Conservation (phyloP, 768 basidiomycete species). For the Suillus luteus region DNA sequence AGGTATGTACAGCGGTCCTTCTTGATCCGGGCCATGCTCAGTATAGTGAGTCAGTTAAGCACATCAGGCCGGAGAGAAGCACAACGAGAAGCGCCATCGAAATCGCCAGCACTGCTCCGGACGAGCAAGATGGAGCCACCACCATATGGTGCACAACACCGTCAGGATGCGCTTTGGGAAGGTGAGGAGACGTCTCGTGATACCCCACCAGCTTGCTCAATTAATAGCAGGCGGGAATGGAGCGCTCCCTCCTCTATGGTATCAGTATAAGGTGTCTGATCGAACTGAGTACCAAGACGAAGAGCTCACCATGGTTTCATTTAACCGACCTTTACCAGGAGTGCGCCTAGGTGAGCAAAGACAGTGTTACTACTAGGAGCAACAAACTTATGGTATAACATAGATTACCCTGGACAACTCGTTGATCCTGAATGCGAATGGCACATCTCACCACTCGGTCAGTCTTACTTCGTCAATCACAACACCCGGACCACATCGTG, state of each 20-base stretch:
- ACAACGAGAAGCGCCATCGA: no score
- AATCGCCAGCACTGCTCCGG: no score
- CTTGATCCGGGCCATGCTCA: no score
- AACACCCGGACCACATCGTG: neutral
- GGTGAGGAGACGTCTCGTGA: neutral
- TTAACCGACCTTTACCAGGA: neutral
- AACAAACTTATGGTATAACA: neutral
- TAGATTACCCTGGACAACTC: neutral
- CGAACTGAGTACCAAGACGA: neutral
- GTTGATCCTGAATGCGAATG: slow-evolving; percentile 3
- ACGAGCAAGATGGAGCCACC: neutral
- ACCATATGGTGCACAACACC: slow-evolving; percentile 1
- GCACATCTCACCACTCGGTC: slow-evolving; percentile 2
- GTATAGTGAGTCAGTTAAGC: no score
- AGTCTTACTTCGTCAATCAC: slow-evolving; percentile 5
- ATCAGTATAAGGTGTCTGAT: no score
- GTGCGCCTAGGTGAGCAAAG: neutral
- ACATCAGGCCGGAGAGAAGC: no score
- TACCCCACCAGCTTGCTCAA: neutral
- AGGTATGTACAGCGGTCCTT: no score
- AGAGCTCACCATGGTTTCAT: neutral
- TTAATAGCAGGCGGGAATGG: neutral
- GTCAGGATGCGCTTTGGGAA: neutral
- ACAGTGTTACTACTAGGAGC: no score
- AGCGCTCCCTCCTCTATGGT: neutral